Evolutionary conservation across 2,329 filamentous ascomycete genomes (phyloP), one percentile per base, ranked within the genome.

Genomic region (Colletotrichum theobromicola): DNA sequence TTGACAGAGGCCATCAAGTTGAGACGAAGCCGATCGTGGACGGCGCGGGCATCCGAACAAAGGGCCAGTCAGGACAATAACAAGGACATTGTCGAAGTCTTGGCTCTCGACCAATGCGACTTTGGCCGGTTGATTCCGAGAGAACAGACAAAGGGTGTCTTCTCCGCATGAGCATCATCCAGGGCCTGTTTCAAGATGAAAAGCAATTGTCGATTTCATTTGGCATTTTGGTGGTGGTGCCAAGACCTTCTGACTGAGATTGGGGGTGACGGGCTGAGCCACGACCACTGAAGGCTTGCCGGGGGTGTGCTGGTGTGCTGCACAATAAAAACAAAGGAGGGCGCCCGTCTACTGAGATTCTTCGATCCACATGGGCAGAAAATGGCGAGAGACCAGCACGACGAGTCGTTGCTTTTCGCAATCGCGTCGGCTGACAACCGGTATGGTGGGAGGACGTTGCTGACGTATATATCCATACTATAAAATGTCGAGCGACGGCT

Each of bases 91-190:
- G 62, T 28, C 32, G 53, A 58, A 37, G 60, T 34, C 53, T 46
- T 58, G 70, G 66, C 70, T 64, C 42, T 46, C 35, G 35, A 16
- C 32, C 55, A 50, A 74, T 74, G 63, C 55, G 28, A 74, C 62
- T 67, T 32, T 63, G 62, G 42, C 72, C 72, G 68, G 68, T 58
- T 74, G 57, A 32, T 74, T 67, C 68, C 72, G 72, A 74, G 46
- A 42, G 57, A 67, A 65, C 62, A 71, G 67, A 70, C 28, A 9
- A 42, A 37, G 6, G 42, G 16, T 16, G 32, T 13, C 15, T n/a
- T 35, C 50, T 66, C 61, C 50, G 60, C 60, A 65, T 34, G 18
- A 32, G 13, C 16, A 35, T 55, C 24, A 34, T 46, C 37, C 24
- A 55, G 70, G 42, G 70, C 42, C 24, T 68, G 66, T 68, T 68